These are phyloP conservation scores for Salix udensis DNA, from an alignment of 345 rosid species.

Conservation along the genomic window DNA sequence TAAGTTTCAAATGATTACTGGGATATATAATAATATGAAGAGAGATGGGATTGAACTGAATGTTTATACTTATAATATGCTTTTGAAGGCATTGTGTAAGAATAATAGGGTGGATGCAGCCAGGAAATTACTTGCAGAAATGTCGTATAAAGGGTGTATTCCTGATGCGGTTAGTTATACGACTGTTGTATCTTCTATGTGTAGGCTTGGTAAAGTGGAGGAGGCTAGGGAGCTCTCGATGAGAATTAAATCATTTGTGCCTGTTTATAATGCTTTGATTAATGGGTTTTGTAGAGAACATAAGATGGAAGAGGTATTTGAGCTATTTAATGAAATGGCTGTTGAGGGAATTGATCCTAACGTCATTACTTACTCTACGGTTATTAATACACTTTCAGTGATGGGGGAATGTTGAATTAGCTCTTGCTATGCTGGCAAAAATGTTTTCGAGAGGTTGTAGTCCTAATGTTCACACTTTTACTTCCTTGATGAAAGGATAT, in stretches of 20 bases:
- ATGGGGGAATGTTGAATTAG: slow-evolving; percentile 46
- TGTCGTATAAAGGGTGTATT: slow-evolving; percentile 57
- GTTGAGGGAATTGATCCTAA: slow-evolving; percentile 54
- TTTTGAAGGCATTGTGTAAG: slow-evolving; percentile 85
- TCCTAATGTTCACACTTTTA: slow-evolving; percentile 62
- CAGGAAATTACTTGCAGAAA: slow-evolving; percentile 63
- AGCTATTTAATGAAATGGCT: slow-evolving; percentile 45
- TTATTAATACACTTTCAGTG: slow-evolving; percentile 54
- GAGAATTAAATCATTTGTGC: slow-evolving; percentile 48
- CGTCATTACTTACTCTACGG: slow-evolving; percentile 66
- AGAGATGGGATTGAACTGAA: slow-evolving; percentile 74
- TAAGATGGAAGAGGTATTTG: slow-evolving; percentile 51
- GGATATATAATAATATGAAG: slow-evolving; percentile 71
- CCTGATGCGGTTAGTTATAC: slow-evolving; percentile 86
- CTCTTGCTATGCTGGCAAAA: slow-evolving; percentile 57
- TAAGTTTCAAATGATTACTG: slow-evolving; percentile 62
- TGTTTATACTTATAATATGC: slow-evolving; percentile 74
- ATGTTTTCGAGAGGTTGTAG: slow-evolving; percentile 70
- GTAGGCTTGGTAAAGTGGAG: slow-evolving; percentile 59
- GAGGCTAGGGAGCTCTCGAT: slow-evolving; percentile 58
- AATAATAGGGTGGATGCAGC: slow-evolving; percentile 73
- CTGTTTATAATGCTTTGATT: slow-evolving; percentile 68
- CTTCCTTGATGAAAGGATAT: slow-evolving; percentile 73
- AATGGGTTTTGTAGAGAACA: slow-evolving; percentile 55
- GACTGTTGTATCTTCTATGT: slow-evolving; percentile 69